These are phyloP conservation scores for Nitzschia inconspicua DNA, from an alignment of 108 stramenopile species.

Conservation along the genomic window DNA sequence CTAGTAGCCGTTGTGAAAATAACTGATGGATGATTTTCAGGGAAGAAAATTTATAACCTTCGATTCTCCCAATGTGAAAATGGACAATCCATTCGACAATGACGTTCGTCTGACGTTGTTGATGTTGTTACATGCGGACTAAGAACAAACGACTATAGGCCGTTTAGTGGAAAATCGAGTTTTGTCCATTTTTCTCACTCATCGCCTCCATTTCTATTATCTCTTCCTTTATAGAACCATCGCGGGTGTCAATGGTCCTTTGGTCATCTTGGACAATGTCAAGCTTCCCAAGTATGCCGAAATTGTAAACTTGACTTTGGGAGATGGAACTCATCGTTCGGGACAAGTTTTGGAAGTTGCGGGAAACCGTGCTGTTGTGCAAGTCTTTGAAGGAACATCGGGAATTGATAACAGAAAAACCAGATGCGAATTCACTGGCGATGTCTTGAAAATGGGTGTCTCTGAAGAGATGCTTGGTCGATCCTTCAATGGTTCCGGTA, in stretches of 20 bases:
- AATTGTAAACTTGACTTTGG: slow-evolving; percentile 96
- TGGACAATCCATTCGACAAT: no score
- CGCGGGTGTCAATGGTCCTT: slow-evolving; percentile 97
- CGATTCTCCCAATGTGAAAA: no score
- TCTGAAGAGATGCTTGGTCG: slow-evolving; percentile 99
- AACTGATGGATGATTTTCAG: no score
- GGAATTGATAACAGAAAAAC: slow-evolving; percentile 99
- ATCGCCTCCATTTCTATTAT: neutral
- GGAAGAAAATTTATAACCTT: no score
- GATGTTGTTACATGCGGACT: no score
- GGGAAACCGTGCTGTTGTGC: slow-evolving; percentile 96
- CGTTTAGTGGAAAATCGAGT: neutral
- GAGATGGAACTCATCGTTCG: slow-evolving; percentile 92
- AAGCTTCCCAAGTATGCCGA: slow-evolving; percentile 98
- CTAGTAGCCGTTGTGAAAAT: no score
- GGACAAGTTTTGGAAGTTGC: slow-evolving; percentile 98
- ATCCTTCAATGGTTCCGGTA: slow-evolving; percentile 98
- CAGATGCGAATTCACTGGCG: slow-evolving; percentile 96
- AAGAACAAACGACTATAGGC: neutral
- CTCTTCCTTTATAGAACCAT: slow-evolving; percentile 81
- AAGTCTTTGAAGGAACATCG: slow-evolving; percentile 99
- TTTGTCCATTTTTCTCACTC: neutral
- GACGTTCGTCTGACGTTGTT: no score
- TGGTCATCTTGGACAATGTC: slow-evolving; percentile 99
- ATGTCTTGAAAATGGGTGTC: slow-evolving; percentile 98